Base-by-base conservation (phyloP, 2,329 filamentous ascomycete species). In the Biscogniauxia marginata region DNA sequence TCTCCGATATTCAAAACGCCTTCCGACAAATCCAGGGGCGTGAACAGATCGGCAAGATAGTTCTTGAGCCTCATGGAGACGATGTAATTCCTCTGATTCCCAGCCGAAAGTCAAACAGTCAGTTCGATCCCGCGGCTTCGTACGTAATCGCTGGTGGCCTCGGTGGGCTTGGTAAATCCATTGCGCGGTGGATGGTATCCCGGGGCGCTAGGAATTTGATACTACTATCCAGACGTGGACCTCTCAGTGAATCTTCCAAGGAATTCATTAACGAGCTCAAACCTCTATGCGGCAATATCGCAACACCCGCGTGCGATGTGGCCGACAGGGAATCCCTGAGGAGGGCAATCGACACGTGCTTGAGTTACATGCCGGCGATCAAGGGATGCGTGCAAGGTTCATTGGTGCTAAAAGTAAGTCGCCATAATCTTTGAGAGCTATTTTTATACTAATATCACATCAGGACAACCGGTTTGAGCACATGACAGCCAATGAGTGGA, bases 381-480 rank as follows among this genome's bases (percentile, higher is more conserved):
- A 77, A 25, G 64, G 78, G 49, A 56, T 80, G 23, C 74, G 78
- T 80, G 9, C 77, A 79, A 53, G 67, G 67, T 6, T 71, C 77
- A 1, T 77, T 79, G 75, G 74, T 75, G 13, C 59, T 74, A 1
- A 56, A 63, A 55, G 65, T 68, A 65, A 24, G 54, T 34, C 34
- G 22, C 11, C 16, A 11, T 25, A 25, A 19, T 30, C 18, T 21
- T 16, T 20, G 16, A 43, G 11, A 16, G 39, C 50, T 52, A 50
- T 54, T 43, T 9, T 8, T 39, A 16, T 39, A 18, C 18, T 25
- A 46, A 18, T 45, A 20, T 45, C 16, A n/a, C 6, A 16, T 9
- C 20, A 57, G 64, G 71, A 75, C 54, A 64, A 63, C 0, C 52
- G 65, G 1, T 62, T 77, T 19, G 62, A 69, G 2, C 64, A 72